phyloP scores from a whole-genome alignment of 495 filamentous ascomycete genomes.

The Podospora anserina region DNA sequence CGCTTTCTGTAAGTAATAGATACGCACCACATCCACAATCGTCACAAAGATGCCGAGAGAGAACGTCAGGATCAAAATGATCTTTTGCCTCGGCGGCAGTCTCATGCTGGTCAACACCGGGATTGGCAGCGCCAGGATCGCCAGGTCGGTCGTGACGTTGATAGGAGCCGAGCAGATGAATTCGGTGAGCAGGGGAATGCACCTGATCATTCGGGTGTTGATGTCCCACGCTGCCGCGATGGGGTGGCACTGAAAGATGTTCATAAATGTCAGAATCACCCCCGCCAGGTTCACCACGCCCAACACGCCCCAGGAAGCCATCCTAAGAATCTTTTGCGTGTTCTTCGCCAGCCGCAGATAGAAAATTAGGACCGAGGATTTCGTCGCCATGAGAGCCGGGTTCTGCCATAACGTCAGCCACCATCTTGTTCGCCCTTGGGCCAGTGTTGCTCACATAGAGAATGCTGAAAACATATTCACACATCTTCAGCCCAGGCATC shows the following conservation, averaged over 20 bases:
- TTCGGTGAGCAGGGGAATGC: constrained; percentile 73
- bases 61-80: constrained; percentile 78
- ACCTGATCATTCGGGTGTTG: constrained; percentile 45
- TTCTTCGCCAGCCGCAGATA: constrained; percentile 76
- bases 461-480: constrained; percentile 79
- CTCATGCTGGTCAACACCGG: constrained; percentile 83
- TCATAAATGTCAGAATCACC: constrained; percentile 74
- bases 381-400: constrained; percentile 81
- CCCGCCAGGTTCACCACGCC: constrained; percentile 74
- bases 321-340: constrained; percentile 64
- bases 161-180: constrained; percentile 81
- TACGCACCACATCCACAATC: constrained; percentile 81
- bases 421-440: background rate
- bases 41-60: constrained; percentile 80
- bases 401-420: constrained; percentile 52
- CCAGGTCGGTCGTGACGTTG: constrained; percentile 82
- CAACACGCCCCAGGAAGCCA: constrained; percentile 67
- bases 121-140: constrained; percentile 78
- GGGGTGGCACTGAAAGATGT: constrained; percentile 86
- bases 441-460: constrained; percentile 66
- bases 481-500: constrained; percentile 53
- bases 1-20: constrained; percentile 84
- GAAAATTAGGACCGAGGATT: constrained; percentile 88
- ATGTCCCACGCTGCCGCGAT: constrained; percentile 58
- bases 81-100: constrained; percentile 77